A percentile compares a stretch with the other conserved stretches of the same genome.
These are phyloP conservation scores for Aurantiochytrium sp. DNA, from an alignment of 108 stramenopile species.

Conservation along the genomic window DNA sequence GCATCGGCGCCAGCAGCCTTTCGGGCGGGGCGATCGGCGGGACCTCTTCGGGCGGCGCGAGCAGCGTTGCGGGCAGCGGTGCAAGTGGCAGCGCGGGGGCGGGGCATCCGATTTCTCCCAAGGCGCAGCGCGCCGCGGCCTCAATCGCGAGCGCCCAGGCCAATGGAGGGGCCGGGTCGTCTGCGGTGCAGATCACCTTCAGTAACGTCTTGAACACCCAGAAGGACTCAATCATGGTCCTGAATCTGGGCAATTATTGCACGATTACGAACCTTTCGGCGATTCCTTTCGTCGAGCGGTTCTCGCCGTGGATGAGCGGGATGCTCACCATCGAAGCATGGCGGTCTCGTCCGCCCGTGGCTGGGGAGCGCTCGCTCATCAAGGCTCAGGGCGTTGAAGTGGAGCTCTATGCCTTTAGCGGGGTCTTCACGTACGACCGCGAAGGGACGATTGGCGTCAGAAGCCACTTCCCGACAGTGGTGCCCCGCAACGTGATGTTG, in stretches of 20 bases:
- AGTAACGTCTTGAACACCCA: background rate
- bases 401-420: slow-evolving; percentile 24
- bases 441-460: slow-evolving; percentile 18
- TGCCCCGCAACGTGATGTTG: background rate
- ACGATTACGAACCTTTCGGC: background rate
- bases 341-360: background rate
- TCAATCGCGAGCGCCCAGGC: background rate
- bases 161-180: background rate
- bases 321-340: slow-evolving; percentile 19
- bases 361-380: slow-evolving; percentile 12
- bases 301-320: background rate
- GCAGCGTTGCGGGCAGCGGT: too few relatives aligned
- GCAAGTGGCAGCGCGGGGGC: background rate
- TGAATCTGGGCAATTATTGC: background rate
- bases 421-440: background rate
- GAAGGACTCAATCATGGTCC: background rate
- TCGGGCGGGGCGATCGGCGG: too few relatives aligned
- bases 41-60: too few relatives aligned
- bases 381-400: slow-evolving; percentile 1
- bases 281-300: background rate
- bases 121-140: background rate
- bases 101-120: background rate
- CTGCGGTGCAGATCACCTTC: background rate
- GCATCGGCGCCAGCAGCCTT: too few relatives aligned
- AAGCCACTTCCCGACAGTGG: background rate